Evolutionary conservation across 2,329 filamentous ascomycete genomes (phyloP).

Genomic region (Nakataea oryzae): DNA sequence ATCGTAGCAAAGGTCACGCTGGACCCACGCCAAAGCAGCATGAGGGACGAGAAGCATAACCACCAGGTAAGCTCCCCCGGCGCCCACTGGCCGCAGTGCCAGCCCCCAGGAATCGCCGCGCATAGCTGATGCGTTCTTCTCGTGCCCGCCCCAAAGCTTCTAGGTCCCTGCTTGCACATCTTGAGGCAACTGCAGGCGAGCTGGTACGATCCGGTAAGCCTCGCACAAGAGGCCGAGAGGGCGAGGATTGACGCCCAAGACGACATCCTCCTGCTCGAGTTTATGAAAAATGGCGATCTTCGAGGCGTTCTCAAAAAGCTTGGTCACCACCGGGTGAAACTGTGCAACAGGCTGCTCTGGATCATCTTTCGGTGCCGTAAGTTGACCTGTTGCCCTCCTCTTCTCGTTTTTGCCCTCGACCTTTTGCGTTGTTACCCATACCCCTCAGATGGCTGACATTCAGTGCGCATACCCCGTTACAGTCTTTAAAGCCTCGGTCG

Average conservation of each 20-base stretch:
- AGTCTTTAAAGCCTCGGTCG: neutral
- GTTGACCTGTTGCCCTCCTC: neutral
- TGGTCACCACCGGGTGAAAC: neutral
- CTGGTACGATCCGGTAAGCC: neutral
- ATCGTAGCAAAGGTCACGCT: neutral
- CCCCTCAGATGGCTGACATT: neutral
- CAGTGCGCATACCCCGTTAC: neutral
- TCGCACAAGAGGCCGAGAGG: neutral
- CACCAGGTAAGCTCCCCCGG: no score
- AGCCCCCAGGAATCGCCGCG: no score
- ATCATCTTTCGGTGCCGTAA: neutral
- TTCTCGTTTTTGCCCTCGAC: neutral
- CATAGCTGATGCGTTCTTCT: neutral
- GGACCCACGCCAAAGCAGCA: neutral
- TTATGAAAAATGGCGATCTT: neutral
- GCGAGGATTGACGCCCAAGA: neutral
- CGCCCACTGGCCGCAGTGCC: no score
- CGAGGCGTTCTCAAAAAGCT: neutral
- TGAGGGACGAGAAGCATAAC: neutral
- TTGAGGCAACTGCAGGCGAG: neutral
- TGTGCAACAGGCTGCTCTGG: neutral
- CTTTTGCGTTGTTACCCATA: no score
- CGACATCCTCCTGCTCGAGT: neutral
- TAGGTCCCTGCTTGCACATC: neutral
- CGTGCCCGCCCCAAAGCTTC: neutral